Base-by-base conservation (phyloP, 2,329 filamentous ascomycete genomes). In the Beauveria sp. region DNA sequence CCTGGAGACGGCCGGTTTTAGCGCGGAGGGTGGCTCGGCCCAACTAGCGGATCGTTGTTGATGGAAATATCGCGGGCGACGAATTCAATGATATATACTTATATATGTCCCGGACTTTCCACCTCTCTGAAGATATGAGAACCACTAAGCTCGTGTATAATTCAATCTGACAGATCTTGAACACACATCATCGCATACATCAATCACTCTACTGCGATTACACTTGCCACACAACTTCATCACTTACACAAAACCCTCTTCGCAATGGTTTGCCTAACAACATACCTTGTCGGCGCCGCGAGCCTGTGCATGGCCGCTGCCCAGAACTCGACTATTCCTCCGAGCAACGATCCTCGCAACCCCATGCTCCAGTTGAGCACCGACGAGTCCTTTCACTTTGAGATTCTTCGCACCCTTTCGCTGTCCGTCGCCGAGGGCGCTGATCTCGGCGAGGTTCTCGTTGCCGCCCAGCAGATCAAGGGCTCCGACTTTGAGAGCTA, bases 381-480 rank as follows among this genome's bases (percentile, higher is more conserved):
- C 10, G 67, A 69, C 55, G 20, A 59, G 18, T 61, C 56, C 53
- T 69, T 69, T 56, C 65, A 69, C 63, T 69, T 63, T 20, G 65
- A 69, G 55, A 65, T 69, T 47, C 67, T 69, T 14, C 68, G 68
- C 56, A 62, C 63, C 16, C 46, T 69, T 3, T 62, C 66, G 4
- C 44, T 63, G 9, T 57, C 66, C 8, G 55, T 61, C 26, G 66
- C 65, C 53, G 63, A 67, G 50, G 72, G 72, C 34, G 61, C 70
- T 16, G 69, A 73, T 26, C 66, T 72, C 0, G 70, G 68, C 26
- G 70, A 75, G 18, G 67, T 76, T 0, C 66, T 77, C 4, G 66
- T 66, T 16, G 67, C 67, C 1, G 69, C 70, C 3, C 65, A 67
- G n/a, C 62, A 68, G 16, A 69, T 72, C 41, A 62, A 63, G 18